Conservation (phyloP, 176 grass and related monocot genomes). For the Elymus sibiricus region DNA sequence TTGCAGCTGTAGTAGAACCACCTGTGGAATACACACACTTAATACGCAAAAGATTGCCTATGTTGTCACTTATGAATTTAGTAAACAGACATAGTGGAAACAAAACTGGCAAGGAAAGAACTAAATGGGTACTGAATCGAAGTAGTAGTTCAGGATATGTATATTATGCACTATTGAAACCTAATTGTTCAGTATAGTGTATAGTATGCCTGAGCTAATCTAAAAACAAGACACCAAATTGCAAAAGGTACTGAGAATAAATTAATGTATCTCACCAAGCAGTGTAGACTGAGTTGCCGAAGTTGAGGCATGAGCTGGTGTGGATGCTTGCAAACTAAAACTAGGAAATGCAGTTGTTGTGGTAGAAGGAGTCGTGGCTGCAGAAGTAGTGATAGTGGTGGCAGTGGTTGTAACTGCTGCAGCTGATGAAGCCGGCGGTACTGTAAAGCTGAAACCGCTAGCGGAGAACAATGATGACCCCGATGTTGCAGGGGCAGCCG, state of each 20-base stretch:
- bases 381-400: conserved; percentile 41
- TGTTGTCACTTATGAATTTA: conserved; percentile 9
- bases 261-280: conserved; percentile 49
- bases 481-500: conserved; percentile 32
- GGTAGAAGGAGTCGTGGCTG: conserved; percentile 31
- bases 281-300: conserved; percentile 27
- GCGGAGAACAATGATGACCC: conserved; percentile 50
- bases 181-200: neutral
- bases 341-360: conserved; percentile 45
- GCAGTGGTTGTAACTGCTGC: conserved; percentile 34
- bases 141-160: neutral
- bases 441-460: conserved; percentile 42
- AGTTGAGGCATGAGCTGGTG: conserved; percentile 37
- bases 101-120: neutral
- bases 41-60: neutral
- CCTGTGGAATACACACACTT: conserved; percentile 32
- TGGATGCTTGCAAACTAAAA: conserved; percentile 50
- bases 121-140: neutral
- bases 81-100: neutral
- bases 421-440: conserved; percentile 32
- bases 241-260: neutral
- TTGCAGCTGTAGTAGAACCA: conserved; percentile 48
- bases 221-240: conserved; percentile 2
- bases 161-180: neutral
- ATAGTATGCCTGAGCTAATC: neutral